phyloP scores from a whole-genome alignment of 75 land plant species.

The Chamaecyparis obtusa region DNA sequence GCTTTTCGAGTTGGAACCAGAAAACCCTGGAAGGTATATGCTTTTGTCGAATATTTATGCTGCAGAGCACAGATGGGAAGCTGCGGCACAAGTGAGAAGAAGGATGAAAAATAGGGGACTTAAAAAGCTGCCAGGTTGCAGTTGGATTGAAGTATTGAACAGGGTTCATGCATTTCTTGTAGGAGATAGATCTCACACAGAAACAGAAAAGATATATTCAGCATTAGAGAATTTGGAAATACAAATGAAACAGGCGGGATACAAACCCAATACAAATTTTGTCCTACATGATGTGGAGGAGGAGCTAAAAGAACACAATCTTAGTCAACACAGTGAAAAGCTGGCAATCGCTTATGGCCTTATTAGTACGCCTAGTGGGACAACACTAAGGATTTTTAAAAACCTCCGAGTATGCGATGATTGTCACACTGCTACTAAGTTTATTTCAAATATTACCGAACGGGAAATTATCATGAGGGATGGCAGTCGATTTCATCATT shows the following conservation, averaged over 20 bases:
- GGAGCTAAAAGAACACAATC: not conserved
- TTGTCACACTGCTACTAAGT: not conserved
- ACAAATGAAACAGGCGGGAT: not conserved
- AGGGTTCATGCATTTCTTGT: constrained; percentile 12
- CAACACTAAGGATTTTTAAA: not conserved
- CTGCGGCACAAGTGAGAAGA: not conserved
- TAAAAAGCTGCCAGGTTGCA: constrained; percentile 19
- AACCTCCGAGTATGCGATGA: not conserved
- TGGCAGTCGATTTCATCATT: constrained; percentile 4
- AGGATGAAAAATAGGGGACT: constrained; percentile 12
- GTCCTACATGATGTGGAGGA: not conserved
- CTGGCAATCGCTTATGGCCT: not conserved
- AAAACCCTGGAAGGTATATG: constrained; percentile 2
- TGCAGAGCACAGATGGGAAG: constrained; percentile 1
- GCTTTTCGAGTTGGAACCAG: constrained; percentile 12
- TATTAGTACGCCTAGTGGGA: not conserved
- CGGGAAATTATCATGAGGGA: not conserved
- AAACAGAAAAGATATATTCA: constrained; percentile 7
- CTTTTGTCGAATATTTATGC: constrained; percentile 16
- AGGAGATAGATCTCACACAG: constrained; percentile 15
- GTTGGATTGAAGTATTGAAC: constrained; percentile 24
- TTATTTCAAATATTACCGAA: not conserved
- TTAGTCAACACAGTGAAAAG: not conserved
- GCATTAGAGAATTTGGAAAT: not conserved
- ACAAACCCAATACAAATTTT: not conserved